These are phyloP conservation scores for Scleroderma bovista DNA, from an alignment of 768 basidiomycete species.

Conservation along the genomic window DNA sequence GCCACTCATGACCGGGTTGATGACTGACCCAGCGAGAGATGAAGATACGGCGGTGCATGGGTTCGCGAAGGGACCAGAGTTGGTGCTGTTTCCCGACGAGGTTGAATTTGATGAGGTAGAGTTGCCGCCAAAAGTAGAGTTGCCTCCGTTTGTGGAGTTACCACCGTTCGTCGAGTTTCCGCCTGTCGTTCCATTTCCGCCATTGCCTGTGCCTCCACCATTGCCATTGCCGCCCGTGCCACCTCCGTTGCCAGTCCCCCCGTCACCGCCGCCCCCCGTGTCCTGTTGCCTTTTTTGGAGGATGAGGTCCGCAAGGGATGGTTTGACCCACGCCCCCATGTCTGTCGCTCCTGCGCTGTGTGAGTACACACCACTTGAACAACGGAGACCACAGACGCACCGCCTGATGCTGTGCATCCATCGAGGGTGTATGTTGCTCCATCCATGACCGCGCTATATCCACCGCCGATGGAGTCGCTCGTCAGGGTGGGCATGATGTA, in stretches of 20 bases:
- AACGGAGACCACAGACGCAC: background rate
- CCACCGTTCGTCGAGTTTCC: constrained; percentile 4
- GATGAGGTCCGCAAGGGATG: background rate
- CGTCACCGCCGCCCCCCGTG: constrained; percentile 2
- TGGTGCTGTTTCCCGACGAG: constrained; percentile 3
- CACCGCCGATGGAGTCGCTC: constrained; percentile 37
- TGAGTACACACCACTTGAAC: background rate
- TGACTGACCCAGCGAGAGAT: constrained; percentile 25
- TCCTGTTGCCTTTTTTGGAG: constrained; percentile 23
- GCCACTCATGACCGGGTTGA: constrained; percentile 53
- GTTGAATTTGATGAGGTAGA: constrained; percentile 9
- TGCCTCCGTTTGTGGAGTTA: constrained; percentile 18
- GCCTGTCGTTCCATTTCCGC: background rate
- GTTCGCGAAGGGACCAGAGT: constrained; percentile 23
- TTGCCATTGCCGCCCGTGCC: background rate
- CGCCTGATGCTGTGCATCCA: constrained; percentile 27
- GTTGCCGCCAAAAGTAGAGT: constrained; percentile 11
- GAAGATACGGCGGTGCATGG: constrained; percentile 43
- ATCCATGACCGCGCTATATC: constrained; percentile 33
- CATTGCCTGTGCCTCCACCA: too few relatives aligned
- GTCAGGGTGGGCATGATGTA: constrained; percentile 60
- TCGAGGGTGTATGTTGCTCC: constrained; percentile 34
- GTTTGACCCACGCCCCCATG: constrained; percentile 21
- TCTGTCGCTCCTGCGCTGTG: constrained; percentile 6
- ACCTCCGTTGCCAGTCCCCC: background rate